Evolutionary conservation across 371 early-diverging fungal genomes (phyloP).

Genomic region (Apophysomyces sp.): DNA sequence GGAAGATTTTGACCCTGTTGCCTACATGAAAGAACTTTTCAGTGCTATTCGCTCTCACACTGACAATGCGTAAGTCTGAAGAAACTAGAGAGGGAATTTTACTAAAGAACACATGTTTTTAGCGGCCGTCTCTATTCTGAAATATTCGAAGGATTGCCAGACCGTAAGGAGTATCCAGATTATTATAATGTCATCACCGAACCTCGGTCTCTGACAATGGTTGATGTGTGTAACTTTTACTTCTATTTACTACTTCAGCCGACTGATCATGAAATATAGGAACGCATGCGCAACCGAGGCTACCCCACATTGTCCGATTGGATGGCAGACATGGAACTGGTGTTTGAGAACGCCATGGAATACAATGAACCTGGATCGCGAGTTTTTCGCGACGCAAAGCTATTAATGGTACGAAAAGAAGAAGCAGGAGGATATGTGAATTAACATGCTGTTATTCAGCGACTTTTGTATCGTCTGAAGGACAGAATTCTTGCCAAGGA

Average conservation of each 20-base stretch:
- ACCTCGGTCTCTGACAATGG: conserved; percentile 67
- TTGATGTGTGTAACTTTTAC: conserved; percentile 39
- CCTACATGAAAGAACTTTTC: conserved; percentile 40
- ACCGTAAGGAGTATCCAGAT: conserved; percentile 80
- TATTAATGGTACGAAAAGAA: conserved; percentile 41
- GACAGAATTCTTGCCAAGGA: conserved; percentile 31
- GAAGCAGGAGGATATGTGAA: neutral
- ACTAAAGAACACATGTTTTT: neutral
- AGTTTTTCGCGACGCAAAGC: conserved; percentile 67
- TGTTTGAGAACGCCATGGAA: conserved; percentile 77
- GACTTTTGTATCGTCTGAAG: conserved; percentile 43
- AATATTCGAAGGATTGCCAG: conserved; percentile 79
- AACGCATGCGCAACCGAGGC: conserved; percentile 51
- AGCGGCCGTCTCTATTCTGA: conserved; percentile 71
- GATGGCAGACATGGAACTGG: conserved; percentile 61
- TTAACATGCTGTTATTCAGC: conserved; percentile 16
- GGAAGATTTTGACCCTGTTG: conserved; percentile 34
- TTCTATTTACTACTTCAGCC: neutral
- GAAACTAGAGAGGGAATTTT: neutral
- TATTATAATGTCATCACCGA: conserved; percentile 85
- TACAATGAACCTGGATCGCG: conserved; percentile 76
- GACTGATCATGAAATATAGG: conserved; percentile 12
- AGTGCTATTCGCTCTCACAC: conserved; percentile 38
- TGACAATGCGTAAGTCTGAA: conserved; percentile 37
- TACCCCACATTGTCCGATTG: conserved; percentile 67